Base-by-base conservation (phyloP, 306 rosid genomes). In the Vigna unguiculata region DNA sequence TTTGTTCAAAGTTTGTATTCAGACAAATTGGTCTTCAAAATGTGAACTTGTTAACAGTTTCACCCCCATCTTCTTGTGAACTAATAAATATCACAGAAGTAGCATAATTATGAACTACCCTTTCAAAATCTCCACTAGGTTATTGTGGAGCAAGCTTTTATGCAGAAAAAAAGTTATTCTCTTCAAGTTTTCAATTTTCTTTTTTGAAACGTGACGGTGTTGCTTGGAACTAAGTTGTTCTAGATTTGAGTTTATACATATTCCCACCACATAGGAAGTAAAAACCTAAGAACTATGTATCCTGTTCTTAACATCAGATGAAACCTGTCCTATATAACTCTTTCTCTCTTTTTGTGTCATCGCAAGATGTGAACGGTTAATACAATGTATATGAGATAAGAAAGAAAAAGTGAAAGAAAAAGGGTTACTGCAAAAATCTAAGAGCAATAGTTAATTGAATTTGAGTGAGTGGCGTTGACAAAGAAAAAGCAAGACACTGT, bases 401-500 rank as follows among this genome's bases (percentile, higher is more conserved):
- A 64, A 36, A 54, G 21, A 22, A 54, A 69, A 34, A 20, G 19
- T 17, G 34, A 51, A 57, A 14, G 14, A 9, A 36, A 62, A 34
- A 22, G 46, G 16, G n/a, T 20, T 34, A 16, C 10, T 1, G 25
- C 16, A 65, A 65, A 72, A 65, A 72, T 45, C 40, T 9, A 63
- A 22, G 30, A 54, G 6, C 48, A 71, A 41, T 63, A 9, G 58
- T 34, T 32, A 53, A 71, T 72, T 71, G 28, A 40, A 20, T 72
- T 68, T 68, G 41, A 41, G 63, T 20, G 2, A 51, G 15, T 75
- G 17, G 53, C 53, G 78, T 84, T 81, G 85, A 74, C 80, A 72
- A 66, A 34, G 14, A 15, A 46, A 70, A 45, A 58, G 25, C 25
- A 73, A 57, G 1, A 34, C 34, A 72, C 9, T 69, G 73, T 58